Percentiles rank a stretch among this genome's conserved stretches.
phyloP scores from a whole-genome alignment of 495 filamentous ascomycete genomes.

The Aspergillus affinis region DNA sequence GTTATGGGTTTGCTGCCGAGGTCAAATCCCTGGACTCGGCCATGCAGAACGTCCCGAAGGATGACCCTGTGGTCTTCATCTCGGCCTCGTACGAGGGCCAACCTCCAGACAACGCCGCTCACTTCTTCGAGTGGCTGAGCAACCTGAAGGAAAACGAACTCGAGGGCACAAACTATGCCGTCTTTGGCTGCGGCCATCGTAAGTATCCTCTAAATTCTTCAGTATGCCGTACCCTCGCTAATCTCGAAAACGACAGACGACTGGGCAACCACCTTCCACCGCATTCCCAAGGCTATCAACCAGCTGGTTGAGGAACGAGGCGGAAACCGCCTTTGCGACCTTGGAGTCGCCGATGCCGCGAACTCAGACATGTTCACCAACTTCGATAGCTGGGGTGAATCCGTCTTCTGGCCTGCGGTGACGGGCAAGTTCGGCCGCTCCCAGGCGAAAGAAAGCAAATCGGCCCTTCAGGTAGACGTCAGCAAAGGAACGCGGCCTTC shows the following conservation, averaged over 20 bases:
- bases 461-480: slow-evolving; percentile 54
- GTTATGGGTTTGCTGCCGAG: slow-evolving; percentile 8
- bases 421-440: slow-evolving; percentile 46
- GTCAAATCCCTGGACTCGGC: slow-evolving; percentile 11
- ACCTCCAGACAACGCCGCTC: slow-evolving; percentile 17
- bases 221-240: slow-evolving; percentile 19
- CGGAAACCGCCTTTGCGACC: slow-evolving; percentile 50
- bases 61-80: slow-evolving; percentile 12
- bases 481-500: slow-evolving; percentile 57
- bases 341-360: slow-evolving; percentile 63
- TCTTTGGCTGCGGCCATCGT: slow-evolving; percentile 36
- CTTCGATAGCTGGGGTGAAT: slow-evolving; percentile 72
- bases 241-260: slow-evolving; percentile 34
- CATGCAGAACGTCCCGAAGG: slow-evolving; percentile 1
- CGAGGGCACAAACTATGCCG: slow-evolving; percentile 8
- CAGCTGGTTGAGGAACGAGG: slow-evolving; percentile 50
- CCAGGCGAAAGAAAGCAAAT: slow-evolving; percentile 19
- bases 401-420: slow-evolving; percentile 63
- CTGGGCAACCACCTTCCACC: slow-evolving; percentile 72
- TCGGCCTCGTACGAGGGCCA: slow-evolving; percentile 17
- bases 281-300: slow-evolving; percentile 65
- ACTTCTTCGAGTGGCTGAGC: slow-evolving; percentile 16
- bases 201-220: slow-evolving; percentile 16
- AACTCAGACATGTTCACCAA: slow-evolving; percentile 64
- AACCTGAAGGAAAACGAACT: slow-evolving; percentile 1